phyloP scores from a whole-genome alignment of 805 yeast species.

The Ogataea ramenticola region DNA sequence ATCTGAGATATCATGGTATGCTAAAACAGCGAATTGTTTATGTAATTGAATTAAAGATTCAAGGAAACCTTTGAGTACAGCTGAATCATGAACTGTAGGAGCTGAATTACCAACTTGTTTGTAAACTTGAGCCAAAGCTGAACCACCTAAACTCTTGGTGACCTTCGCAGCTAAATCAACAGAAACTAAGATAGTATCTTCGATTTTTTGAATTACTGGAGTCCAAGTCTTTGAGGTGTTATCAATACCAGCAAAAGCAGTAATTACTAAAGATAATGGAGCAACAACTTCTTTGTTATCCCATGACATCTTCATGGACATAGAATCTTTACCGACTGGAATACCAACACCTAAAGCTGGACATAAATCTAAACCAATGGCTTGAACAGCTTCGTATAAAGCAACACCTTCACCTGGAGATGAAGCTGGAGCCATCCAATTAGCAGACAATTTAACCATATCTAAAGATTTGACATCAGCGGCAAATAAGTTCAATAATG shows the following conservation, averaged over 20 bases:
- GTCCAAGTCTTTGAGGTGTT: conserved; percentile 93
- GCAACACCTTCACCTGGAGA: conserved; percentile 94
- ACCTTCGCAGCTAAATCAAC: conserved; percentile 67
- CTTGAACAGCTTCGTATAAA: conserved; percentile 93
- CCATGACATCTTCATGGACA: conserved; percentile 99
- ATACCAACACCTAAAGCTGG: conserved; percentile 87
- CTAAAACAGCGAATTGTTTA: conserved; percentile 53
- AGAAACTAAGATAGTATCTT: conserved; percentile 58
- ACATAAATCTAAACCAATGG: conserved; percentile 89
- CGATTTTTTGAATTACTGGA: conserved; percentile 59
- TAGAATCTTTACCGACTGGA: conserved; percentile 98
- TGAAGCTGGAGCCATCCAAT: conserved; percentile 98
- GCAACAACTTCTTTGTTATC: conserved; percentile 85
- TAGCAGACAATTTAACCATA: conserved; percentile 83
- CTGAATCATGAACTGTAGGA: conserved; percentile 74
- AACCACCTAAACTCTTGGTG: conserved; percentile 72
- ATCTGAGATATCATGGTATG: conserved; percentile 94
- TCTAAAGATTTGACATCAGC: conserved; percentile 77
- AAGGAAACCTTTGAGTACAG: conserved; percentile 61
- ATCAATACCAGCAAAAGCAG: conserved; percentile 85
- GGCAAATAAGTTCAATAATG: conserved; percentile 79
- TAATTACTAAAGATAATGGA: conserved; percentile 85
- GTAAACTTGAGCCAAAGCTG: conserved; percentile 92
- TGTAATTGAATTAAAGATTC: conserved; percentile 68
- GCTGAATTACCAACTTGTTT: conserved; percentile 75